phyloP scores from a whole-genome alignment of 306 rosid species.

The Cucumis cinereus region DNA sequence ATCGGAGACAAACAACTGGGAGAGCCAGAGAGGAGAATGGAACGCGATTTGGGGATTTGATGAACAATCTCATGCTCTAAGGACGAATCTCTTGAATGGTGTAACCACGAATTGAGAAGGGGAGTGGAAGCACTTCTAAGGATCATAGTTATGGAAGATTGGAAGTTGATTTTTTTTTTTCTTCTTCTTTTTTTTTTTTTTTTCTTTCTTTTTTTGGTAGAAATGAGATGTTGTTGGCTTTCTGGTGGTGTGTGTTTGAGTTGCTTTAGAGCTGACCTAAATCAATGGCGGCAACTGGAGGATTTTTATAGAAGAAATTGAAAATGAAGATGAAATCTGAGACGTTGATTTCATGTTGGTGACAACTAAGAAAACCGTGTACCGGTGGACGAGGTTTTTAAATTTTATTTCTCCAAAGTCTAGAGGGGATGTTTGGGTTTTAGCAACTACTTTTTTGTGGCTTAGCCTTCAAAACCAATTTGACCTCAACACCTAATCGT shows the following conservation, averaged over 20 bases:
- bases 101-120: slow-evolving; percentile 29
- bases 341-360: not conserved
- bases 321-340: not conserved
- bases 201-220: too few species aligned
- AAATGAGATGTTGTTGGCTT: not conserved
- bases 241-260: not conserved
- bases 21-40: slow-evolving; percentile 23
- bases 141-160: slow-evolving; percentile 16
- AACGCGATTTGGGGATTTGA: slow-evolving; percentile 24
- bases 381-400: not conserved
- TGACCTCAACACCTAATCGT: too few species aligned
- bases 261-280: not conserved
- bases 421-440: too few species aligned
- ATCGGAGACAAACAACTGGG: slow-evolving; percentile 15
- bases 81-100: slow-evolving; percentile 27
- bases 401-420: not conserved
- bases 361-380: not conserved
- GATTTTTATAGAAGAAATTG: not conserved
- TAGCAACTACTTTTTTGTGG: too few species aligned
- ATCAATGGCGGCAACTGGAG: not conserved
- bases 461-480: too few species aligned
- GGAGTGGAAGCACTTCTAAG: slow-evolving; percentile 49
- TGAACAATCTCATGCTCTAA: slow-evolving; percentile 24
- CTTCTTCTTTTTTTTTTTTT: too few species aligned
- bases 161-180: not conserved